Percentiles rank a stretch among this genome's conserved stretches.
Evolutionary conservation across 768 basidiomycete species (phyloP).

Genomic region (Boletus vermiculosoides): DNA sequence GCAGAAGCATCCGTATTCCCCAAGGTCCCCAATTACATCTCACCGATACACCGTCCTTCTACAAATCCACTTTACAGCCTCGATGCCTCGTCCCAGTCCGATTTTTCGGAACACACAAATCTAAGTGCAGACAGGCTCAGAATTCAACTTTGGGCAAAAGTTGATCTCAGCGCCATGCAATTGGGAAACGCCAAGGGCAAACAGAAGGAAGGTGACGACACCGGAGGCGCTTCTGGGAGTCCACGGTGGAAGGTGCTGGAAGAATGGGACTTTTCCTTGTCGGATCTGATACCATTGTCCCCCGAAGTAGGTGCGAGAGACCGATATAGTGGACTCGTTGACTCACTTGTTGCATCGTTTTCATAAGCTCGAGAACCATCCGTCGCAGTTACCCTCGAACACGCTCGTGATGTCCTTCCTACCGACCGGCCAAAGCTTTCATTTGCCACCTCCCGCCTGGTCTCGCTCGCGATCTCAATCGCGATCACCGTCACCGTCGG

Average conservation of each 20-base stretch:
- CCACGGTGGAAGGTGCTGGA: constrained; percentile 62
- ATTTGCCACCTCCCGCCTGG: constrained; percentile 43
- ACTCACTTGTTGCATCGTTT: constrained; percentile 9
- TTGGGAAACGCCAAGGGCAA: constrained; percentile 42
- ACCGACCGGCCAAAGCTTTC: constrained; percentile 60
- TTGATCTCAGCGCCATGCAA: constrained; percentile 19
- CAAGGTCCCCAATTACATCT: constrained; percentile 65
- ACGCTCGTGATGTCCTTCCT: constrained; percentile 66
- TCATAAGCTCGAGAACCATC: constrained; percentile 38
- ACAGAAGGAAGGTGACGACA: constrained; percentile 37
- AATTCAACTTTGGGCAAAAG: constrained; percentile 59
- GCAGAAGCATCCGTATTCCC: constrained; percentile 12
- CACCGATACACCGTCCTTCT: constrained; percentile 76
- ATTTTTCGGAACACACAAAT: constrained; percentile 56
- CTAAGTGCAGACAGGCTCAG: constrained; percentile 50
- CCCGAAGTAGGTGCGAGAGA: constrained; percentile 51
- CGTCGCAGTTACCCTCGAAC: constrained; percentile 63
- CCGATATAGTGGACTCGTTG: constrained; percentile 5
- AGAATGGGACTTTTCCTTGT: constrained; percentile 64
- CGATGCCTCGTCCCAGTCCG: constrained; percentile 48
- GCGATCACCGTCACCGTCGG: constrained; percentile 58
- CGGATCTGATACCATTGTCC: constrained; percentile 55
- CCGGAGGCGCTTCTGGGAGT: constrained; percentile 18
- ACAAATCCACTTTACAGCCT: constrained; percentile 76
- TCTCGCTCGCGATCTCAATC: constrained; percentile 27